Evolutionary conservation across 805 yeast species (phyloP).

Genomic region (Candida sphagnicola): DNA sequence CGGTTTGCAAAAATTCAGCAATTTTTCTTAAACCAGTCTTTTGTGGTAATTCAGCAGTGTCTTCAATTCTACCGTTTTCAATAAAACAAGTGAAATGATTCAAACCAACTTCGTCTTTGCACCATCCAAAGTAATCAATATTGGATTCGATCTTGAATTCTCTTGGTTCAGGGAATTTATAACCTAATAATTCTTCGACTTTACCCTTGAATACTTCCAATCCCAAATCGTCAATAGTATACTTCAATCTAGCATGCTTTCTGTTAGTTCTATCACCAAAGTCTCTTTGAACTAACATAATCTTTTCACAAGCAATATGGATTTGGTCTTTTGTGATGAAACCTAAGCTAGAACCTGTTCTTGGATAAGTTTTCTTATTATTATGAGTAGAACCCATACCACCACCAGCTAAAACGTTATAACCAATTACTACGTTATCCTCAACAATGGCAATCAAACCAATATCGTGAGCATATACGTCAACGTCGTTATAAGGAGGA

Average conservation of each 20-base stretch:
- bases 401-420: constrained; percentile 90
- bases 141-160: constrained; percentile 80
- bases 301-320: constrained; percentile 78
- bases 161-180: constrained; percentile 64
- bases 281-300: constrained; percentile 93
- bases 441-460: constrained; percentile 86
- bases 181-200: constrained; percentile 83
- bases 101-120: constrained; percentile 73
- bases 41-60: constrained; percentile 85
- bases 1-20: constrained; percentile 62
- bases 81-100: constrained; percentile 92
- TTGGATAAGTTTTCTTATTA: constrained; percentile 93
- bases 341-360: constrained; percentile 88
- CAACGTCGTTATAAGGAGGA: constrained; percentile 96
- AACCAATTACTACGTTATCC: constrained; percentile 67
- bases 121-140: constrained; percentile 92
- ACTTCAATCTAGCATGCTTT: constrained; percentile 96
- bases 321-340: constrained; percentile 65
- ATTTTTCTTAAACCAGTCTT: constrained; percentile 79
- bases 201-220: constrained; percentile 73
- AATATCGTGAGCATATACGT: constrained; percentile 92
- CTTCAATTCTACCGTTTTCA: constrained; percentile 95
- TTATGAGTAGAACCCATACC: constrained; percentile 99
- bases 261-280: constrained; percentile 93
- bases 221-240: constrained; percentile 93